These are phyloP conservation scores for Mycena albidolilacea DNA, from an alignment of 768 basidiomycete genomes.

Conservation along the genomic window DNA sequence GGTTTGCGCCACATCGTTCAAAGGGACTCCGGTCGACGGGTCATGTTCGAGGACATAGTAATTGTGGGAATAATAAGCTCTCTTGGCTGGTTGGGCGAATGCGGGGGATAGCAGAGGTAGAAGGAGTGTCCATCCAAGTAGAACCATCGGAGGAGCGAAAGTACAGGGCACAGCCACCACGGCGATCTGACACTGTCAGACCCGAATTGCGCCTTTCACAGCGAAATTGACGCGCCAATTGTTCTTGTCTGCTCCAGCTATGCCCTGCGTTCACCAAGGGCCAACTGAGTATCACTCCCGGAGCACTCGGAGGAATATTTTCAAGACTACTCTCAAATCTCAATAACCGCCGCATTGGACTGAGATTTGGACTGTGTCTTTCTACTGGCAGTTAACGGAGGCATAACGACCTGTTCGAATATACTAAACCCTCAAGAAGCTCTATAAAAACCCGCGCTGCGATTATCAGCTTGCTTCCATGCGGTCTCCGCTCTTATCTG, in stretches of 20 bases:
- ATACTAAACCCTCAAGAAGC: neutral
- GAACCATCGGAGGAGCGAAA: constrained; percentile 44
- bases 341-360: no score
- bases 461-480: neutral
- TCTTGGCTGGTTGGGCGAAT: constrained; percentile 60
- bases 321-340: neutral
- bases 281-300: no score
- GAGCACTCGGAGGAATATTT: neutral
- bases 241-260: neutral
- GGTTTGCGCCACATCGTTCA: constrained; percentile 69
- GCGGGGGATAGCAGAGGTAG: constrained; percentile 50
- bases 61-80: constrained; percentile 73
- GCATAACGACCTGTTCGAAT: no score
- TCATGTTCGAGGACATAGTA: constrained; percentile 88
- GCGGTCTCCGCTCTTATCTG: neutral
- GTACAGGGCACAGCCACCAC: constrained; percentile 20
- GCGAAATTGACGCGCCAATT: neutral
- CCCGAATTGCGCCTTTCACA: no score
- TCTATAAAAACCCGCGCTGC: neutral
- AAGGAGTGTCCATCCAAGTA: constrained; percentile 50
- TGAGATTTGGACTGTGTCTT: neutral
- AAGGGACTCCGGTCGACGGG: constrained; percentile 64
- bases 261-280: neutral
- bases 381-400: no score
- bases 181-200: no score